Evolutionary conservation across 306 rosid genomes (phyloP).

Genomic region (Begonia peltatifolia): DNA sequence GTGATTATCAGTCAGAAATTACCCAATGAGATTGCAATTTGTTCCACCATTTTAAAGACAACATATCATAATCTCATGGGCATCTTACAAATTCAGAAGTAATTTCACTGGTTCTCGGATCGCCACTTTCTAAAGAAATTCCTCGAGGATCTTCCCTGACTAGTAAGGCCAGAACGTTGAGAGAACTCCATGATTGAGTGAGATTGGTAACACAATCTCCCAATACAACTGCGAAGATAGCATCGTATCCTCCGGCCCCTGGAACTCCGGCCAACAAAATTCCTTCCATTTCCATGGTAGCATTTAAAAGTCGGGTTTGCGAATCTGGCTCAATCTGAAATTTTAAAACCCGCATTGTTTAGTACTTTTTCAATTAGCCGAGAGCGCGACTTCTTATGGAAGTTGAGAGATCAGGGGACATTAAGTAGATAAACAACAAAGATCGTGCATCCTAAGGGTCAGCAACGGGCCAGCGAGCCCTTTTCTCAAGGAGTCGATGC

Average conservation of each 20-base stretch:
- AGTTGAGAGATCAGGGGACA: too few species aligned
- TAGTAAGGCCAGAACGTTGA: constrained; percentile 65
- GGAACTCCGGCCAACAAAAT: constrained; percentile 95
- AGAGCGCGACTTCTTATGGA: too few species aligned
- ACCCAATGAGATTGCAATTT: constrained; percentile 47
- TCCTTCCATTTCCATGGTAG: constrained; percentile 87
- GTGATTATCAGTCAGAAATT: constrained; percentile 39
- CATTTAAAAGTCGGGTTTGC: constrained; percentile 71
- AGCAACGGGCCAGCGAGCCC: too few species aligned
- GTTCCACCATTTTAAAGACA: constrained; percentile 74
- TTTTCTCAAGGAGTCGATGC: too few species aligned
- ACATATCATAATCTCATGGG: too few species aligned
- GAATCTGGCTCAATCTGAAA: constrained; percentile 87
- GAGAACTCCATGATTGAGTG: constrained; percentile 40
- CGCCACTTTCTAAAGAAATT: constrained; percentile 60
- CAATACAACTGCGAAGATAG: constrained; percentile 69
- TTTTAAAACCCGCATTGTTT: neutral
- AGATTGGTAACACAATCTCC: constrained; percentile 53
- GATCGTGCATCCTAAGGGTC: too few species aligned
- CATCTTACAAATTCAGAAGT: constrained; percentile 40
- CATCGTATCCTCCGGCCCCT: constrained; percentile 98
- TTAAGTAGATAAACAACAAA: too few species aligned
- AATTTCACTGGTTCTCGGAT: constrained; percentile 60
- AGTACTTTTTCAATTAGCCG: too few species aligned
- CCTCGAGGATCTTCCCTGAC: constrained; percentile 95